Evolutionary conservation across 192 early-diverging fungal genomes (phyloP), one percentile per base, ranked within the genome.

Genomic region (Mortierella antarctica): DNA sequence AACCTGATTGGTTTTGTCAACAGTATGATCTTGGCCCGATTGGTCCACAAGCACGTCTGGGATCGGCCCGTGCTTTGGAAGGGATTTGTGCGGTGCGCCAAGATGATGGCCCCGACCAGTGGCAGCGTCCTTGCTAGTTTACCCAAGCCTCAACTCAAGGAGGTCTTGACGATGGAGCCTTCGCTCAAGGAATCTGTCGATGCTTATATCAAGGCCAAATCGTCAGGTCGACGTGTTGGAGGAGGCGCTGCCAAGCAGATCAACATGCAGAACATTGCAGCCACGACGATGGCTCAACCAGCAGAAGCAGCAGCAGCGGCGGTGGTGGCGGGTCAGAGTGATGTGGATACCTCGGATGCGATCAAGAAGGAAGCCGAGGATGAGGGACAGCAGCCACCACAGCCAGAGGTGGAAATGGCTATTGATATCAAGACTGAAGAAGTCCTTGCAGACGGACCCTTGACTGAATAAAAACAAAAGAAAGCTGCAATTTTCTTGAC

Each of bases 1-100:
- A 88, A 85, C 41, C 62, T 93, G 21, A 79, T 83, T 8, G 84
- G 83, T 15, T 93, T 92, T 66, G 86, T 92, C 12, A 83, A 84
- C 50, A 84, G 62, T 23, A 82, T 94, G 55, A 72, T 80, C 57
- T 70, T 94, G 40, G 81, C 86, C 3, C 87, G 86, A 46, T 82
- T 94, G 7, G 86, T 94, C 21, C 66, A 71, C 20, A 93, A 91
- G 71, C 82, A 89, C 51, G 86, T 95, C 9, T 95, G 94, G 94
- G 83, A 67, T 5, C 77, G 87, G 20, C 82, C 84, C 11, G 89
- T 87, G 42, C 83, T 95, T 1, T 95, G 94, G 94, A 89, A 90
- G 62, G 94, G 94, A 20, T 95, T 94, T 74, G 82, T 94, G 5
- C 83, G 86, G 21, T 92, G 90, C 67, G 86, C 84, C 42, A 84